These are phyloP conservation scores for Glycine tomentella DNA, from an alignment of 306 rosid species.

Conservation along the genomic window DNA sequence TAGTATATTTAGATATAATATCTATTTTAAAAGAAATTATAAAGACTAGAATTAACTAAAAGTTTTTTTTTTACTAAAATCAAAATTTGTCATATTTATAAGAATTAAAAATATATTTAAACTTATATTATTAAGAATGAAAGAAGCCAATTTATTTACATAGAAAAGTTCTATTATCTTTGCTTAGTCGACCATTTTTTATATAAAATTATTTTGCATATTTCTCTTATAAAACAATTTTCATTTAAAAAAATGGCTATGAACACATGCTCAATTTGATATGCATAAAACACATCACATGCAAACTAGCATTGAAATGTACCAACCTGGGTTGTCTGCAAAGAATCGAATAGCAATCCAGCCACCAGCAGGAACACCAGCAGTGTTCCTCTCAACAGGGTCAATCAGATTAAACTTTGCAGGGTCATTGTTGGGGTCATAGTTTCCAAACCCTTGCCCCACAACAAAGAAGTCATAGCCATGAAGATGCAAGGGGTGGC, in stretches of 20 bases:
- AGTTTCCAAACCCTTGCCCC: slow-evolving; percentile 89
- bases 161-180: not conserved
- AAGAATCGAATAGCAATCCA: slow-evolving; percentile 81
- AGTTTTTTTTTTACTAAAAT: no score
- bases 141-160: not conserved
- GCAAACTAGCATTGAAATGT: slow-evolving; percentile 1
- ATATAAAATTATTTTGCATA: not conserved
- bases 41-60: no score
- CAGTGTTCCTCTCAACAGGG: slow-evolving; percentile 76
- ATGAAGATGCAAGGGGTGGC: slow-evolving; percentile 92
- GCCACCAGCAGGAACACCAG: slow-evolving; percentile 75
- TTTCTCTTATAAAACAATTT: not conserved
- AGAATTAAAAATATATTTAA: no score
- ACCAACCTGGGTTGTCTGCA: slow-evolving; percentile 83
- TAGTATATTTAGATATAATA: no score
- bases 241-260: not conserved
- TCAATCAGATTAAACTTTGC: slow-evolving; percentile 71
- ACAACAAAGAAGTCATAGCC: slow-evolving; percentile 78
- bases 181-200: not conserved
- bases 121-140: not conserved
- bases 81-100: no score
- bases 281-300: not conserved
- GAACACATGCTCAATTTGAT: not conserved
- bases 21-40: no score
- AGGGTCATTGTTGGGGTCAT: slow-evolving; percentile 67